These are phyloP conservation scores for Lodderomyces elongisporus DNA, from an alignment of 1,139 yeast genomes.

Conservation along the genomic window DNA sequence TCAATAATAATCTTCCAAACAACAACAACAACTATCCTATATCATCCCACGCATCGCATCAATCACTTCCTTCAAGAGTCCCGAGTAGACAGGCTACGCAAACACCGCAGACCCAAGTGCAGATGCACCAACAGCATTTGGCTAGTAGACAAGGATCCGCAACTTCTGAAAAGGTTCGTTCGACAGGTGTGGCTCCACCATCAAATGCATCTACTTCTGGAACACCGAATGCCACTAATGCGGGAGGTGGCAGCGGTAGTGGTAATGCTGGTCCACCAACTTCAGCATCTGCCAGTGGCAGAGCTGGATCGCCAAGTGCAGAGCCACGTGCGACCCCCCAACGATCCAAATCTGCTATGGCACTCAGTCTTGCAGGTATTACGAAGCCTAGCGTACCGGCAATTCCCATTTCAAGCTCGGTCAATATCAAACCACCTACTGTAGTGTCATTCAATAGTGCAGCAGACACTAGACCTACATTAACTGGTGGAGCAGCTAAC, in stretches of 20 bases:
- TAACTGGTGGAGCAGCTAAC: slow-evolving; percentile 81
- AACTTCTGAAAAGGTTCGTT: slow-evolving; percentile 5
- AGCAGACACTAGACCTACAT: slow-evolving; percentile 63
- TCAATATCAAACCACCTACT: slow-evolving; percentile 60
- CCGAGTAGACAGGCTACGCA: slow-evolving; percentile 11
- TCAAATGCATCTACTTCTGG: slow-evolving; percentile 4
- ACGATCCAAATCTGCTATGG: slow-evolving; percentile 9
- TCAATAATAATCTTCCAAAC: slow-evolving; percentile 5
- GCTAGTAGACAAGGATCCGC: slow-evolving; percentile 10
- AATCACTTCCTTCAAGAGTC: slow-evolving; percentile 7
- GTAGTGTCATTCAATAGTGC: slow-evolving; percentile 54
- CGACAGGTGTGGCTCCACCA: slow-evolving; percentile 4
- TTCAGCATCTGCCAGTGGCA: slow-evolving; percentile 4
- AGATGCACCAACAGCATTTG: slow-evolving; percentile 3
- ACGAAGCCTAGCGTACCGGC: slow-evolving; percentile 67
- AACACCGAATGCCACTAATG: slow-evolving; percentile 7
- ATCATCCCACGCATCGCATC: slow-evolving; percentile 5
- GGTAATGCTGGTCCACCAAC: slow-evolving; percentile 7
- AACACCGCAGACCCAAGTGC: slow-evolving; percentile 4
- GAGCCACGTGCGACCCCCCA: slow-evolving; percentile 9
- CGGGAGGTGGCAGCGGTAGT: too few species aligned
- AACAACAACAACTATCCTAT: slow-evolving; percentile 7
- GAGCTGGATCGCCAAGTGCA: slow-evolving; percentile 6
- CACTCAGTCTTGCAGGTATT: slow-evolving; percentile 33
- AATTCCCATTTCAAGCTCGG: slow-evolving; percentile 64